Conservation (phyloP, 192 early-diverging fungal genomes). For the Entomortierella beljakovae region DNA sequence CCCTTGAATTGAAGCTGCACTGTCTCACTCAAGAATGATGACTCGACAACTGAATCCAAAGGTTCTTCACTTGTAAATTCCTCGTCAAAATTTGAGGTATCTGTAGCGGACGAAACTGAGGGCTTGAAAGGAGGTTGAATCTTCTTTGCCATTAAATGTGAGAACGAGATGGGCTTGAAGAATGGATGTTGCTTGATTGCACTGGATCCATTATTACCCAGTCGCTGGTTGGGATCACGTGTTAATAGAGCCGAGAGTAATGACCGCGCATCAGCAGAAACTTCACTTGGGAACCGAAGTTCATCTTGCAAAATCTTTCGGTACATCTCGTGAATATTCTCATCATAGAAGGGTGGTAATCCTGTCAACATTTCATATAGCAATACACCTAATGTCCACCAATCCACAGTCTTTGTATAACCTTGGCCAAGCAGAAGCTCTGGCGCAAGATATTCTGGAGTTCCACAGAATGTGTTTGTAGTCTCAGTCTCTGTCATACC, state of each 20-base stretch:
- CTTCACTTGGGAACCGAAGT: slow-evolving; percentile 83
- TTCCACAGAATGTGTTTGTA: slow-evolving; percentile 97
- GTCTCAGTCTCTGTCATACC: slow-evolving; percentile 95
- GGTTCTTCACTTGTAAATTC: slow-evolving; percentile 97
- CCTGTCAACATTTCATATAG: slow-evolving; percentile 93
- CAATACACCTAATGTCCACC: slow-evolving; percentile 96
- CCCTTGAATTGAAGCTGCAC: slow-evolving; percentile 96
- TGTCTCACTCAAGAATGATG: slow-evolving; percentile 85
- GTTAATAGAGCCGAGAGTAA: slow-evolving; percentile 80
- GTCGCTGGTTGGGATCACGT: slow-evolving; percentile 82
- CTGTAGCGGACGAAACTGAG: slow-evolving; percentile 84
- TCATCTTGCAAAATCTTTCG: slow-evolving; percentile 94
- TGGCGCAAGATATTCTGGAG: slow-evolving; percentile 97
- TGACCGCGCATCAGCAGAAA: slow-evolving; percentile 71
- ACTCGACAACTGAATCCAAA: slow-evolving; percentile 87
- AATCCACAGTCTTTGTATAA: slow-evolving; percentile 95
- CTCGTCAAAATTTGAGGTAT: slow-evolving; percentile 98
- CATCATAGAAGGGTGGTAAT: slow-evolving; percentile 94
- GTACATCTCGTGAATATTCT: slow-evolving; percentile 96
- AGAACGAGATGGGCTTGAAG: slow-evolving; percentile 94
- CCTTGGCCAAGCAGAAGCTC: slow-evolving; percentile 89
- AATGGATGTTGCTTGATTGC: slow-evolving; percentile 96
- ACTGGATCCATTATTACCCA: slow-evolving; percentile 88
- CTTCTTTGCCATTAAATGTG: slow-evolving; percentile 88
- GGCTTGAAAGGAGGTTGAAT: slow-evolving; percentile 95